Conservation (phyloP, 2,329 filamentous ascomycete species). For the Fusarium abutilonis region DNA sequence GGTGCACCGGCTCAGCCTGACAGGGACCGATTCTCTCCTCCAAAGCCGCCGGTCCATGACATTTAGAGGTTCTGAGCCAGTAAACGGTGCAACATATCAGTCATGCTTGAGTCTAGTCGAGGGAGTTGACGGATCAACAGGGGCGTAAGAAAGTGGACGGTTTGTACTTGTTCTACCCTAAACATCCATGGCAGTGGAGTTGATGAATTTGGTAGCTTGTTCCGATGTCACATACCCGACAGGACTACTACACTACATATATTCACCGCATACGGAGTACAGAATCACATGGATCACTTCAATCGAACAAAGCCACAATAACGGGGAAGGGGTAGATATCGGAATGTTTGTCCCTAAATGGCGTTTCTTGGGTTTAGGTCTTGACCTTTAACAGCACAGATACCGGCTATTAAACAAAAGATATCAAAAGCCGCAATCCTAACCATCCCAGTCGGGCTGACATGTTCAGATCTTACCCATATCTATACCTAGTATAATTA, state of each 20-base stretch:
- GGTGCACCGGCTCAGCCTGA: constrained; percentile 39
- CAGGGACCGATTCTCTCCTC: constrained; percentile 25
- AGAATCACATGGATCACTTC: neutral
- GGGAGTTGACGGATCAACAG: constrained; percentile 9
- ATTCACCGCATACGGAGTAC: neutral
- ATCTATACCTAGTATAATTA: constrained; percentile 10
- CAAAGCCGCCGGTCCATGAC: constrained; percentile 6
- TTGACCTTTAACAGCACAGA: constrained; percentile 5
- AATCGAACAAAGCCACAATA: constrained; percentile 22
- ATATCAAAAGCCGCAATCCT: constrained; percentile 16
- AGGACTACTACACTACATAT: neutral
- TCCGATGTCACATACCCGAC: constrained; percentile 22
- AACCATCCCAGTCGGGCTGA: neutral
- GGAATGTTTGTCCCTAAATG: constrained; percentile 6
- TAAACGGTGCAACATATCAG: constrained; percentile 6
- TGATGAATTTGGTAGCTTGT: constrained; percentile 16
- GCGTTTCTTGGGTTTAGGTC: constrained; percentile 1
- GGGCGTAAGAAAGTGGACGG: constrained; percentile 3
- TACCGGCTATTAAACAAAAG: neutral
- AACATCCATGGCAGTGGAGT: neutral
- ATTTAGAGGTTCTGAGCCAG: constrained; percentile 10
- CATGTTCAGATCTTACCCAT: neutral
- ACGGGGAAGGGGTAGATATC: neutral
- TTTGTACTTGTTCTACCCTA: constrained; percentile 3
- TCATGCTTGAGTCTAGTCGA: neutral